Evolutionary conservation across 1,284 basidiomycete genomes (phyloP).

Genomic region (Ceratobasidium sp.): DNA sequence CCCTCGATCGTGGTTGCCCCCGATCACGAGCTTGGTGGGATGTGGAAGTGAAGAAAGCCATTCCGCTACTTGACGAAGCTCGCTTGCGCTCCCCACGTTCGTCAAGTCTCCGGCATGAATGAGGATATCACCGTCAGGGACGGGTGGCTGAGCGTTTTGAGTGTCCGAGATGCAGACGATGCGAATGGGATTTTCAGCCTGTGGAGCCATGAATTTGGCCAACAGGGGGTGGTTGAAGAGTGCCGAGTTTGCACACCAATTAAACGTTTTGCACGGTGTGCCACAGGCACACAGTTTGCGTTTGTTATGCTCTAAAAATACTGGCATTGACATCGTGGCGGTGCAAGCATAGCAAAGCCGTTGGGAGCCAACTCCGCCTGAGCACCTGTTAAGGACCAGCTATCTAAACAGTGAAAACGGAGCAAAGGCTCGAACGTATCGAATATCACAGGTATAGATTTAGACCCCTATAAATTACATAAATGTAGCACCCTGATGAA

Average conservation of each 20-base stretch:
- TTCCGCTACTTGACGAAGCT: slow-evolving; percentile 56
- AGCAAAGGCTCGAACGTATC: no score
- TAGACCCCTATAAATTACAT: no score
- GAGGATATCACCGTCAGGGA: slow-evolving; percentile 63
- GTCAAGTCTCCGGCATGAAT: slow-evolving; percentile 63
- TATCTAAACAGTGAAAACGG: no score
- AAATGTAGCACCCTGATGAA: no score
- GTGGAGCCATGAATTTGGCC: background rate
- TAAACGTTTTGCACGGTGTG: background rate
- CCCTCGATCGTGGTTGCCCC: slow-evolving; percentile 61
- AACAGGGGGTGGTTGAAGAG: background rate
- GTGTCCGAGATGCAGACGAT: slow-evolving; percentile 62
- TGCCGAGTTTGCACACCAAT: background rate
- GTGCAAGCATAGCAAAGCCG: no score
- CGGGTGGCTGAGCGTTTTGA: slow-evolving; percentile 55
- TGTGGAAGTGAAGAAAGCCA: slow-evolving; percentile 58
- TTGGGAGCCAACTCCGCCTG: no score
- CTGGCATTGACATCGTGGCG: no score
- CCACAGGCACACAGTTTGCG: background rate
- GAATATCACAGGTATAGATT: no score
- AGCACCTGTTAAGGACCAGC: no score
- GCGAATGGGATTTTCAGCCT: slow-evolving; percentile 55
- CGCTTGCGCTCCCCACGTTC: slow-evolving; percentile 55
- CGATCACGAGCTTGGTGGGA: slow-evolving; percentile 60
- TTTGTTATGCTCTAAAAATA: no score